Base-by-base conservation (phyloP, 768 basidiomycete species). In the Crucibulum laeve region DNA sequence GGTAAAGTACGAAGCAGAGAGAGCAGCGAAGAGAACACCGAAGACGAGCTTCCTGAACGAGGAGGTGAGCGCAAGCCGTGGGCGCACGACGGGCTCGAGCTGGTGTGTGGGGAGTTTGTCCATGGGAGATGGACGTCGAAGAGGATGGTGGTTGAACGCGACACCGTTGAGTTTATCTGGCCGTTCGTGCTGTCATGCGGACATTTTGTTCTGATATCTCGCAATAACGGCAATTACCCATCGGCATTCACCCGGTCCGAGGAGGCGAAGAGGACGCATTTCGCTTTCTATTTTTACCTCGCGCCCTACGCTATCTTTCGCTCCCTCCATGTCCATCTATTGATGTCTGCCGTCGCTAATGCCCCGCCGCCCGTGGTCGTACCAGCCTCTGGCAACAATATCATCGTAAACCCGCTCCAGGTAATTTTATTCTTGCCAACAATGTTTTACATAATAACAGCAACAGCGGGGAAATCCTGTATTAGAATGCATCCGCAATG, bases 401-500 rank as follows among this genome's bases (percentile, higher is more conserved):
- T 87, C 36, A 63, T 85, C 17, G 62, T 86, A 38, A 84, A 75
- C 48, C 70, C 82, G 32, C 67, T 76, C 43, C 84, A 84, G 64
- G 82, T 78, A 45, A 18, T 49, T 28, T 18, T 33, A 11, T 15
- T 19, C 17, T 22, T 35, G n/a, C 35, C 21, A 7, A 11, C 11
- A 35, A 18, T 22, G 17, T 19, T 36, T 34, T 13, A 19, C 25
- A 10, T 19, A 24, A 4, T 30, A 21, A 4, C 14, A 14, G 35
- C 18, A 6, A 33, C 54, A 96, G 87, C 74, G 91, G 46, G 80
- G 87, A 17, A 99, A 99, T 58, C 89, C 89, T 0, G 71, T 97
- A n/a, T 76, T 97, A 15, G 82, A 90, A 56, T 77, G 76, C 52
- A 87, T 98, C 42, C 79, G 84, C 48, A 90, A 91, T 64, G 87